A percentile compares a stretch with the other conserved stretches of the same genome.
phyloP scores from a whole-genome alignment of 208 protist species.

The Acanthamoeba sp. region DNA sequence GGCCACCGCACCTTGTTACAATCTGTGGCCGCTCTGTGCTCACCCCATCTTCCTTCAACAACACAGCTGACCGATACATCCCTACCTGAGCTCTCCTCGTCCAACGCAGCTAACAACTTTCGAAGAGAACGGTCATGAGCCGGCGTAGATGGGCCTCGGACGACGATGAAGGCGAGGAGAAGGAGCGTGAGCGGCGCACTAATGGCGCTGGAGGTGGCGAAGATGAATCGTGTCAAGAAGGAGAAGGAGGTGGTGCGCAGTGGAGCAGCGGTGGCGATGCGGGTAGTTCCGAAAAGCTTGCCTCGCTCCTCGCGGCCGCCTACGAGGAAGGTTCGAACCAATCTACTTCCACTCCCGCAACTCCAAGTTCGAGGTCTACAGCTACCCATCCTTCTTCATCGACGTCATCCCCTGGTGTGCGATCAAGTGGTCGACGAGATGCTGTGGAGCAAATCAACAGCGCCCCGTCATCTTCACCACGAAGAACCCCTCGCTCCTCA shows the following conservation, averaged over 20 bases:
- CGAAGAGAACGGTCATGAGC: too few relatives aligned
- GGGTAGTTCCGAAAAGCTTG: not conserved
- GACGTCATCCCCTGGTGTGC: not conserved
- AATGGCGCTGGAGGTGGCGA: not conserved
- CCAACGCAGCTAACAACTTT: too few relatives aligned
- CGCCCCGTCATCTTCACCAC: not conserved
- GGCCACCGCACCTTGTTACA: too few relatives aligned
- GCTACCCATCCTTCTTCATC: not conserved
- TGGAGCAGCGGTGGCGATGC: too few relatives aligned
- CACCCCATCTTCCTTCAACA: too few relatives aligned
- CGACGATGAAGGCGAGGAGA: not conserved
- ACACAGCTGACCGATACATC: too few relatives aligned
- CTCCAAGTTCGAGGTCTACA: too few relatives aligned
- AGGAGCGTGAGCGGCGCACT: not conserved
- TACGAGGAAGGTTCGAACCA: not conserved
- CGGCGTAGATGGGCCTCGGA: too few relatives aligned
- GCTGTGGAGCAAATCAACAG: not conserved
- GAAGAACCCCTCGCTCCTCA: not conserved
- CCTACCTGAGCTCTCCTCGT: too few relatives aligned
- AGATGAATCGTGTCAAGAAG: not conserved
- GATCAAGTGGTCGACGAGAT: not conserved
- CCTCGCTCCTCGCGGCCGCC: not conserved
- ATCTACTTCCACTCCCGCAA: not conserved
- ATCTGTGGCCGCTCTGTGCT: too few relatives aligned
- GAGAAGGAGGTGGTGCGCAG: not conserved